These are phyloP conservation scores for Agroathelia rolfsii DNA, from an alignment of 1,284 basidiomycete genomes.

Conservation along the genomic window DNA sequence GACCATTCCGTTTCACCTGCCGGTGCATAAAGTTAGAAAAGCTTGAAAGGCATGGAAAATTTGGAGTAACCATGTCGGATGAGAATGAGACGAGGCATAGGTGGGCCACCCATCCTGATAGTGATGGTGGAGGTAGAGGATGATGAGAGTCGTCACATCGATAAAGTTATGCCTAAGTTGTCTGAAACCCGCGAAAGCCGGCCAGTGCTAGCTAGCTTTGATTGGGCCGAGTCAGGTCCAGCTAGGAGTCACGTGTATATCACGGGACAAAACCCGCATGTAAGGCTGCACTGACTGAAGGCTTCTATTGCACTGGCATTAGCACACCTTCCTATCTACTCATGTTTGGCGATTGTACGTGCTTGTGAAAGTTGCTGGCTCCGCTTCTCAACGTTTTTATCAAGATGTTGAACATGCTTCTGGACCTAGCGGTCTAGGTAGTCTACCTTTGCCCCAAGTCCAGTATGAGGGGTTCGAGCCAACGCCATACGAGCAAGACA, in stretches of 20 bases:
- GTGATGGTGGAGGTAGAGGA: too few relatives aligned
- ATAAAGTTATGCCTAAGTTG: too few relatives aligned
- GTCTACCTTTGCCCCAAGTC: slow-evolving; percentile 43
- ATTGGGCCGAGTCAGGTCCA: too few relatives aligned
- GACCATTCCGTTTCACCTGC: slow-evolving; percentile 96
- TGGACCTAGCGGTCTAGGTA: slow-evolving; percentile 31
- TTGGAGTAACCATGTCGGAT: slow-evolving; percentile 60
- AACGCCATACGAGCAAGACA: slow-evolving; percentile 45
- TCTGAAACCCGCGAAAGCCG: too few relatives aligned
- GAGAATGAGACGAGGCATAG: slow-evolving; percentile 66
- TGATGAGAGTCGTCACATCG: too few relatives aligned
- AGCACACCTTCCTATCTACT: too few relatives aligned
- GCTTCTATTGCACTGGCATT: too few relatives aligned
- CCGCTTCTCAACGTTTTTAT: slow-evolving; percentile 7
- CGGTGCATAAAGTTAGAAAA: slow-evolving; percentile 9
- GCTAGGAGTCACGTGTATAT: too few relatives aligned
- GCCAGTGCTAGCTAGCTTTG: too few relatives aligned
- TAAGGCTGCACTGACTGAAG: too few relatives aligned
- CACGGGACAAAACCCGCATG: too few relatives aligned
- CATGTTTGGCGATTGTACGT: slow-evolving; percentile 85
- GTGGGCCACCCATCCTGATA: too few relatives aligned
- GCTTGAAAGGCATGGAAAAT: slow-evolving; percentile 2
- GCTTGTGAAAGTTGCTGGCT: slow-evolving; percentile 5
- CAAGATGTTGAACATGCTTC: slow-evolving; percentile 80
- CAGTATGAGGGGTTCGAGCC: slow-evolving; percentile 85